Conservation (phyloP, 768 basidiomycete species). For the Boletus rufocinnamomeus region DNA sequence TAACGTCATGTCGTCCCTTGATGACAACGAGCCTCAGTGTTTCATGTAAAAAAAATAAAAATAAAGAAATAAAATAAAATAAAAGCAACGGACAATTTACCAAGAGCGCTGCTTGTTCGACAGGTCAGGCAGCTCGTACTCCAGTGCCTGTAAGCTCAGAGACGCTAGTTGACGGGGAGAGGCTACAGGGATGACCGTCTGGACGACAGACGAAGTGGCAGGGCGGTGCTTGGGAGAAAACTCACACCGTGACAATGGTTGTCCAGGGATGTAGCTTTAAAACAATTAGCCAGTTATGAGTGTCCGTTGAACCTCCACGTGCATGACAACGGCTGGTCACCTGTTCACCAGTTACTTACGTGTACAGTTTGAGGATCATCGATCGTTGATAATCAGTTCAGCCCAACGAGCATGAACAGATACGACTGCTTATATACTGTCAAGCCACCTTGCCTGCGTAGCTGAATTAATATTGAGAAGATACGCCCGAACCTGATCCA, state of each 20-base stretch:
- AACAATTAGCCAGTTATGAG: slow-evolving; percentile 14
- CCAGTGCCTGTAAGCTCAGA: background rate
- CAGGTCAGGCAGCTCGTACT: background rate
- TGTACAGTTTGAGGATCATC: background rate
- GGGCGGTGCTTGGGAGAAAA: slow-evolving; percentile 6
- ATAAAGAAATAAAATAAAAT: background rate
- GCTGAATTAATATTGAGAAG: too few relatives aligned
- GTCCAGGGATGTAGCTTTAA: background rate
- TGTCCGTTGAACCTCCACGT: slow-evolving; percentile 20
- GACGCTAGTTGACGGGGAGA: background rate
- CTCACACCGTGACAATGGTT: background rate
- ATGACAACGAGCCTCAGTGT: background rate
- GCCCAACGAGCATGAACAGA: background rate
- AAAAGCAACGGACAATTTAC: background rate
- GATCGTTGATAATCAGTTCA: background rate
- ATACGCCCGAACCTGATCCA: background rate
- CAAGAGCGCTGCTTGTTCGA: background rate
- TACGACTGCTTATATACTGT: too few relatives aligned
- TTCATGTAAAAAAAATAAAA: background rate
- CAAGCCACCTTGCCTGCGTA: background rate
- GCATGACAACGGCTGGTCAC: background rate
- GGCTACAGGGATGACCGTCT: background rate
- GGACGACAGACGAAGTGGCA: background rate
- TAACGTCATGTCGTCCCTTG: slow-evolving; percentile 18
- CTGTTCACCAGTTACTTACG: background rate